phyloP scores from a whole-genome alignment of 805 yeast genomes.

The Kodamaea jinghongensis region DNA sequence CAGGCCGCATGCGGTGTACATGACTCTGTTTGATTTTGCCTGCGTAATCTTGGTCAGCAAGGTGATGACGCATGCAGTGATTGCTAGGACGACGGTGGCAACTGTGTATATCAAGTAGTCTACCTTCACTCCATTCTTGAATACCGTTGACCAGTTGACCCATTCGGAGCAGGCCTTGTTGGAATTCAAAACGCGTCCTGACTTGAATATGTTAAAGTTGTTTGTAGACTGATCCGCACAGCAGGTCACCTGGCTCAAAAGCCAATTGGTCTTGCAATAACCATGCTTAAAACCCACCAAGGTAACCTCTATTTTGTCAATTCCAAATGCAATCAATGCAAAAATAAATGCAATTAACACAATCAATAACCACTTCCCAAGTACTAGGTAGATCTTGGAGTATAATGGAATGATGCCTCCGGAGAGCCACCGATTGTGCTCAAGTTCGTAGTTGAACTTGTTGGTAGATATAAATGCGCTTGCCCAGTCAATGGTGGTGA shows the following conservation, averaged over 20 bases:
- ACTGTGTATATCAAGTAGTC: slow-evolving; percentile 37
- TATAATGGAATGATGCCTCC: slow-evolving; percentile 19
- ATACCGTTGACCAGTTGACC: slow-evolving; percentile 43
- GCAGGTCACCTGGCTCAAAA: slow-evolving; percentile 42
- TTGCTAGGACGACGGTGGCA: slow-evolving; percentile 43
- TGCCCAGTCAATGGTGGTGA: slow-evolving; percentile 62
- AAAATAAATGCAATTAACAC: slow-evolving; percentile 44
- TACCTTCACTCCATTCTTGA: slow-evolving; percentile 12
- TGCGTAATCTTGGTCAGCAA: slow-evolving; percentile 42
- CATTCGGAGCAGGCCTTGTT: slow-evolving; percentile 25
- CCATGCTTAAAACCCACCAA: slow-evolving; percentile 53
- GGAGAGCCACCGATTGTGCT: slow-evolving; percentile 25
- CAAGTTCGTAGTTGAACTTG: slow-evolving; percentile 36
- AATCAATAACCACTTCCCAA: slow-evolving; percentile 51
- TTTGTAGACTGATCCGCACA: slow-evolving; percentile 1
- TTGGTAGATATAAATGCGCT: slow-evolving; percentile 46
- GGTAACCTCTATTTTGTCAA: slow-evolving; percentile 46
- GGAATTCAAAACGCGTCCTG: slow-evolving; percentile 17
- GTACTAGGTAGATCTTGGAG: slow-evolving; percentile 28
- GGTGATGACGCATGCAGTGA: slow-evolving; percentile 43
- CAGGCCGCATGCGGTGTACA: slow-evolving; percentile 56
- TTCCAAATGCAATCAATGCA: slow-evolving; percentile 48
- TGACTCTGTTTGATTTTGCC: slow-evolving; percentile 12
- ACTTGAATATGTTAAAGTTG: slow-evolving; percentile 17
- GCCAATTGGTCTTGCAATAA: slow-evolving; percentile 46